Evolutionary conservation across 805 yeast species (phyloP).

Genomic region (Barnettozyma sp.): DNA sequence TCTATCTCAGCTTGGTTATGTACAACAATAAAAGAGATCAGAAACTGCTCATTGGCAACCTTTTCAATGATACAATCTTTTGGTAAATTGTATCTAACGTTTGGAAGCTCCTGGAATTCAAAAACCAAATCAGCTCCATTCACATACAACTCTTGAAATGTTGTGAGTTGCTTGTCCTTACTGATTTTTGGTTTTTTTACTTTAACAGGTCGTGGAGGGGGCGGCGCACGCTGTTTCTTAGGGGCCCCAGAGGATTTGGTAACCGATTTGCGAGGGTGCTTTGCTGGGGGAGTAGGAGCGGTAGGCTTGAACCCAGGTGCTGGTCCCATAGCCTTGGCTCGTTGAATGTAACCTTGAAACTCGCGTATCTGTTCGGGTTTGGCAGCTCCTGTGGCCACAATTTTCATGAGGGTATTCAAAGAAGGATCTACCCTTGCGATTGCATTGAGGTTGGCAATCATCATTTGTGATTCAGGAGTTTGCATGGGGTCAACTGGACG

Average conservation of each 20-base stretch:
- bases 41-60: constrained; percentile 28
- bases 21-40: constrained; percentile 32
- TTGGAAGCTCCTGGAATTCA: constrained; percentile 77
- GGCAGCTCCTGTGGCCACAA: constrained; percentile 81
- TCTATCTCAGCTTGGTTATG: constrained; percentile 23
- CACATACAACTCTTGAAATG: constrained; percentile 68
- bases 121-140: constrained; percentile 68
- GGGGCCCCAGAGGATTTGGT: too few species aligned
- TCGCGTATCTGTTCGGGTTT: constrained; percentile 60
- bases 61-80: constrained; percentile 69
- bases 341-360: constrained; percentile 74
- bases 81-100: constrained; percentile 69
- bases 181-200: constrained; percentile 13
- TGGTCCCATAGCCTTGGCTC: constrained; percentile 70
- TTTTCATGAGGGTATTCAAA: constrained; percentile 67
- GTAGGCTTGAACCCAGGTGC: constrained; percentile 33
- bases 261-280: too few species aligned
- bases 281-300: too few species aligned
- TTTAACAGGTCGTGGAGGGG: constrained; percentile 10
- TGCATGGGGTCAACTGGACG: constrained; percentile 37
- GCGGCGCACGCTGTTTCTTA: constrained; percentile 20
- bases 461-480: constrained; percentile 62
- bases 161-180: constrained; percentile 57
- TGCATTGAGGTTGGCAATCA: constrained; percentile 78
- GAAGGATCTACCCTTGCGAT: constrained; percentile 71